Base-by-base conservation (phyloP, 2,329 filamentous ascomycete genomes). In the Verticillium nonalfalfae region DNA sequence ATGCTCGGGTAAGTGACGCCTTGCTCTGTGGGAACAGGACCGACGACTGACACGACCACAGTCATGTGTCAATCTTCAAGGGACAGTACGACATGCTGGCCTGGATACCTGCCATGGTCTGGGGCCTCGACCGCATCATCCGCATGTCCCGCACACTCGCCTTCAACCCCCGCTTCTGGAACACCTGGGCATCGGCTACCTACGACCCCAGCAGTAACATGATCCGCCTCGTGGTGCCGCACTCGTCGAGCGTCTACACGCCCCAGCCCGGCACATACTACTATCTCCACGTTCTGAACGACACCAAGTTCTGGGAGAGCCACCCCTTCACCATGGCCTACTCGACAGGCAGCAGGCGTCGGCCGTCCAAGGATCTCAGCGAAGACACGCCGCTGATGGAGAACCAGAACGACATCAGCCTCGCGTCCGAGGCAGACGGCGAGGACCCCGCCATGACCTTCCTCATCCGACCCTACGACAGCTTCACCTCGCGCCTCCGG, bases 31-130 rank as follows among this genome's bases (percentile, higher is more conserved):
- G 5, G 18, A 31, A 14, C 1, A 66, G 36, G 26, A 40, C 15
- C 5, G 18, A 31, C 26, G n/a, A 18, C 57, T 50, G 18, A 58
- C 35, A 9, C 18, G 1, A 31, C 35, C 7, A 18, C 36, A 74
- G 81, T 60, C 74, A 87, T 65, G 72, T 84, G 61, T 73, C 83
- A n/a, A 81, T 85, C 26, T 84, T 84, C 62, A 68, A 73, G 6
- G 78, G 78, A 21, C 71, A 76, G 56, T 85, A 78, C 61, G 79
- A 84, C 59, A 67, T 69, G 9, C 77, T 82, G 21, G 78, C 83
- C 59, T 85, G 80, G 77, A 71, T 79, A 0, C 80, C 79, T 2
- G 70, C 78, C 3, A 69, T 71, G 11, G 74, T 85, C 34, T 86
- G 83, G 84, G 58, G 74, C 0, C 66, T 77, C 1, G 83, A 86